Base-by-base conservation (phyloP, 805 yeast genomes). In the Priceomyces carsonii region DNA sequence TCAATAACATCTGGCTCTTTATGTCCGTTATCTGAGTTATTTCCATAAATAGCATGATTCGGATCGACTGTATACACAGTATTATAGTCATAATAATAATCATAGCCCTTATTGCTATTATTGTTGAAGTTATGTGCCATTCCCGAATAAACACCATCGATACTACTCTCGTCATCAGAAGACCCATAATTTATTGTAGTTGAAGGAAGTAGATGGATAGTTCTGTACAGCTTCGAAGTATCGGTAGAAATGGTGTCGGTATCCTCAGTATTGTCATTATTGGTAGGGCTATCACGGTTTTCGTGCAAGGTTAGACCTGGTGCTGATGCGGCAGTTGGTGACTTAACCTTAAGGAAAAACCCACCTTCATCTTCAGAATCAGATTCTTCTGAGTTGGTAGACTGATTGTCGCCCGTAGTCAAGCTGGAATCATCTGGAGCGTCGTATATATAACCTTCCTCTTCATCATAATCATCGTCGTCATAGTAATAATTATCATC, bases 181-280 rank as follows among this genome's bases (percentile, higher is more conserved):
- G 85, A 77, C 6, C 87, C 86, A 54, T 79, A 78, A 54, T 90
- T 89, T 36, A 91, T 73, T 0, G 87, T 80, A 0, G 98, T 89
- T 2, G 96, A 81, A 2, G 98, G 97, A 34, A 91, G 63, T 28
- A 79, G 68, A 23, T 87, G 88, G 44, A 90, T 89, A 8, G 87
- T 84, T 28, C 75, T 74, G 34, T 56, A 43, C 9, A 50, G 42
- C 41, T 55, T 62, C 13, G 61, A 51, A 33, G 45, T 57, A 24
- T 42, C 51, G 10, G 63, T 53, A 2, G 69, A 59, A 1, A 55
- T 45, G 3, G 67, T 50, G 5, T 54, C 65, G 10, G 59, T 47
- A 32, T 56, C 59, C 23, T 53, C 62, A 3, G 54, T 46, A 18
- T 39, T 39, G n/a, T 44, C 50, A 24, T 23, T 32, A 21, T 19